A percentile compares a stretch with the other conserved stretches of the same genome.
These are phyloP conservation scores for Canavalia ensiformis DNA, from an alignment of 306 rosid species.

Conservation along the genomic window DNA sequence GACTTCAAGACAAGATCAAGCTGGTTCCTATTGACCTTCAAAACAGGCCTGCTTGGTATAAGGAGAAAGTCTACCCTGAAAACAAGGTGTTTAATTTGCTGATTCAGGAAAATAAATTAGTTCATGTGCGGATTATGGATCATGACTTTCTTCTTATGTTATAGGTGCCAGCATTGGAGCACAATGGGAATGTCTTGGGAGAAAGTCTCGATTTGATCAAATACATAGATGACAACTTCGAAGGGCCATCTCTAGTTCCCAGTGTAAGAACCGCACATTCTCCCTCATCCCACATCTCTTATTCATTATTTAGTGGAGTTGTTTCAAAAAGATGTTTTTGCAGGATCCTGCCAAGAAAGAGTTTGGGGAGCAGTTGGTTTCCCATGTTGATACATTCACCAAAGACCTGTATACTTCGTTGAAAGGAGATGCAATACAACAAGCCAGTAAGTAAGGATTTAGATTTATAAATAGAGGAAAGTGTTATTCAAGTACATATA, in stretches of 20 bases:
- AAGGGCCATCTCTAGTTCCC: conserved; percentile 67
- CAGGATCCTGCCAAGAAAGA: conserved; percentile 69
- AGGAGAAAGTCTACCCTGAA: conserved; percentile 77
- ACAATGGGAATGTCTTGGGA: conserved; percentile 76
- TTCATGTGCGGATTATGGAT: neutral
- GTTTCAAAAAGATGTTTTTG: neutral
- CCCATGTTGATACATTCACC: conserved; percentile 57
- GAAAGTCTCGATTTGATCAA: conserved; percentile 84
- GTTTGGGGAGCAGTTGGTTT: conserved; percentile 64
- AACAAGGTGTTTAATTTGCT: conserved; percentile 60
- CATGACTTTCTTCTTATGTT: conserved; percentile 38
- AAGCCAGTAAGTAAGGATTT: conserved; percentile 52
- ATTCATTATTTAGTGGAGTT: neutral
- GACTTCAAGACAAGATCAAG: conserved; percentile 72
- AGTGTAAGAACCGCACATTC: conserved; percentile 53
- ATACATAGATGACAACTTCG: conserved; percentile 63
- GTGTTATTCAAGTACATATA: neutral
- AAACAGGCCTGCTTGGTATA: conserved; percentile 81
- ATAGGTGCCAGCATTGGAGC: conserved; percentile 80
- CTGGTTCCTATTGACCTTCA: conserved; percentile 66
- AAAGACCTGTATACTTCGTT: conserved; percentile 53
- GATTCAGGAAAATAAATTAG: neutral
- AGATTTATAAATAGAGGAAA: conserved; percentile 16
- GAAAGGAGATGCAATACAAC: conserved; percentile 54
- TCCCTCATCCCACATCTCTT: neutral